A percentile compares a stretch with the other conserved stretches of the same genome.
Evolutionary conservation across 2,329 filamentous ascomycete genomes (phyloP).

Genomic region (Clonostachys sp.): DNA sequence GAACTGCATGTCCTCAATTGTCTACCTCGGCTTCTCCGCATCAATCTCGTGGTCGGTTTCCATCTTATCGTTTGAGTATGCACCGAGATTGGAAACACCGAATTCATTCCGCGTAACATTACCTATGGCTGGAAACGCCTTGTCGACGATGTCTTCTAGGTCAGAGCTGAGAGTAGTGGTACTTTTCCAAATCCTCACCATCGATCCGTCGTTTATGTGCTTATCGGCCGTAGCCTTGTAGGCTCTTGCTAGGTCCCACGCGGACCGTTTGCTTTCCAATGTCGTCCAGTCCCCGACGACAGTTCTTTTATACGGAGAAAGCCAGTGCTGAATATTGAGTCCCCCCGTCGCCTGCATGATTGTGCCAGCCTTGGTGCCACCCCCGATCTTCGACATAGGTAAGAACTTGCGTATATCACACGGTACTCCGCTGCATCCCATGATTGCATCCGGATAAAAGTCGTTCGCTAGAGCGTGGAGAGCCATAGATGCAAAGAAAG

Average conservation of each 20-base stretch:
- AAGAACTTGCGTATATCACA: background rate
- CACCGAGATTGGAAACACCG: slow-evolving; percentile 8
- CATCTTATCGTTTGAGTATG: background rate
- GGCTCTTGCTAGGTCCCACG: background rate
- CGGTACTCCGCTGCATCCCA: background rate
- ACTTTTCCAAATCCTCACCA: background rate
- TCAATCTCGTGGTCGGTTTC: background rate
- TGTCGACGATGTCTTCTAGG: slow-evolving; percentile 4
- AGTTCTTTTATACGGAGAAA: background rate
- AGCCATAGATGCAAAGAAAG: background rate
- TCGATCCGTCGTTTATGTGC: background rate
- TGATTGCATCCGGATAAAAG: background rate
- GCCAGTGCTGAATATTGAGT: background rate
- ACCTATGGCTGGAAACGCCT: slow-evolving; percentile 4
- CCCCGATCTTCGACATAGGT: background rate
- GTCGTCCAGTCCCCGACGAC: background rate
- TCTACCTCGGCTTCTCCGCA: background rate
- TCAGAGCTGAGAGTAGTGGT: background rate
- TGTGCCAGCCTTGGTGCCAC: background rate
- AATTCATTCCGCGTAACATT: slow-evolving; percentile 4
- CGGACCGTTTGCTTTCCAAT: background rate
- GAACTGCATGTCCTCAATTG: slow-evolving; percentile 8
- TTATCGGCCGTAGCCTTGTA: background rate
- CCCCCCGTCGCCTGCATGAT: background rate
- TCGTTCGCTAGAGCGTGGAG: background rate